Evolutionary conservation across 768 basidiomycete species (phyloP), one percentile per base, ranked within the genome.

Genomic region (Xerocomus potaroensis): DNA sequence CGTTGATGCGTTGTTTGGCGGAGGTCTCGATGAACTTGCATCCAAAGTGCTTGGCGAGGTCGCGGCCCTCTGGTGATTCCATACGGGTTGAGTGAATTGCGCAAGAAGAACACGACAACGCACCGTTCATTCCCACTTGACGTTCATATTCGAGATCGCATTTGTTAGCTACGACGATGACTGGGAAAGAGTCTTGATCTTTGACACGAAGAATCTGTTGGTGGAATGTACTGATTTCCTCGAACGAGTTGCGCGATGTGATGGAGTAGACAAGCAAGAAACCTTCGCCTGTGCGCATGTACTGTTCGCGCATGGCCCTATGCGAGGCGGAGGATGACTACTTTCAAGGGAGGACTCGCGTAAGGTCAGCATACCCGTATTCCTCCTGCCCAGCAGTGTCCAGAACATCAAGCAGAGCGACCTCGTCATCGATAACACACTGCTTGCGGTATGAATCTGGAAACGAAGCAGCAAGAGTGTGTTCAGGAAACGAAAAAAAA

Each of bases 301-400:
- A 98, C 62, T 97, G 95, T 63, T 98, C 95, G 38, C 95, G 85
- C 95, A 98, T 97, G 19, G 95, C 95, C 48, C 91, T 94, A 63
- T 41, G 49, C 16, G 53, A 41, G 12, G 26, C 18, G 30, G 19
- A 30, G 30, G 24, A 35, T 46, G 55, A 29, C 22, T 41, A 34
- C 10, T 24, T 38, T 11, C 21, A 37, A 35, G 47, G 30, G 47
- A 50, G 21, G 45, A 31, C 30, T 21, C 48, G 16, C 8, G n/a
- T 12, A n/a, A 33, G 34, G 30, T 6, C 33, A 11, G 77, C 86
- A 45, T 48, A 92, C 91, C 91, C 91, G 61, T 97, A 98, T 75
- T 98, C 95, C 68, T 98, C 95, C 68, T 97, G 94, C 29, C 94
- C 94, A 43, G 94, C 94, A 14, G 94, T 97, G 71, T 96, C 94